Evolutionary conservation across 1,284 basidiomycete genomes (phyloP).

Genomic region (Omphalotus olearius): DNA sequence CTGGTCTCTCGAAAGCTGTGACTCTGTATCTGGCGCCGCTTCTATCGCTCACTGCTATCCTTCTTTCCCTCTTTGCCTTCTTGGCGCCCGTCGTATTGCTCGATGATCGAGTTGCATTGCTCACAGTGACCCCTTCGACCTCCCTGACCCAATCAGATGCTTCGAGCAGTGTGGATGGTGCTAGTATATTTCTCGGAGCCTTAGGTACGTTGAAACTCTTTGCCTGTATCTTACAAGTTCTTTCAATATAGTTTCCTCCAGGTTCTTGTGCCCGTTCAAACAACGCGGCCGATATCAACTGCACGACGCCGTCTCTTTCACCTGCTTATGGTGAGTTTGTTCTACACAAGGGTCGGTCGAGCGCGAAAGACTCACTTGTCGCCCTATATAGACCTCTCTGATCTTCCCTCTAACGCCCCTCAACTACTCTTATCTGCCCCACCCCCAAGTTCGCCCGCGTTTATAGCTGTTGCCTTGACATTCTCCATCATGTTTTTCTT

Average conservation of each 20-base stretch:
- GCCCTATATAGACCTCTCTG: conserved; percentile 49
- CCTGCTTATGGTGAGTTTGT: conserved; percentile 53
- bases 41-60: conserved; percentile 56
- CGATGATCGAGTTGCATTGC: conserved; percentile 56
- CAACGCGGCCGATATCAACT: conserved; percentile 47
- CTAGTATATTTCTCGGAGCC: conserved; percentile 61
- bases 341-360: neutral
- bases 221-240: neutral
- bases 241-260: conserved; percentile 22
- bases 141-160: conserved; percentile 39
- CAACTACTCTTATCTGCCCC: conserved; percentile 56
- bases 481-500: conserved; percentile 65
- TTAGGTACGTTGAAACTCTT: conserved; percentile 43
- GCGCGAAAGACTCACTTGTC: neutral
- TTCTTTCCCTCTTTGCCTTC: conserved; percentile 64
- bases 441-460: conserved; percentile 54
- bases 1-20: conserved; percentile 64
- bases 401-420: conserved; percentile 55
- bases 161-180: conserved; percentile 53
- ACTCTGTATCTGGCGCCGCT: conserved; percentile 68
- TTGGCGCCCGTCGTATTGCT: conserved; percentile 60
- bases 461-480: conserved; percentile 58
- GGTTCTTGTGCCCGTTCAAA: conserved; percentile 64
- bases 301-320: conserved; percentile 51
- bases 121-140: conserved; percentile 59